These are phyloP conservation scores for Hanseniaspora thailandica DNA, from an alignment of 805 yeast species.

Conservation along the genomic window DNA sequence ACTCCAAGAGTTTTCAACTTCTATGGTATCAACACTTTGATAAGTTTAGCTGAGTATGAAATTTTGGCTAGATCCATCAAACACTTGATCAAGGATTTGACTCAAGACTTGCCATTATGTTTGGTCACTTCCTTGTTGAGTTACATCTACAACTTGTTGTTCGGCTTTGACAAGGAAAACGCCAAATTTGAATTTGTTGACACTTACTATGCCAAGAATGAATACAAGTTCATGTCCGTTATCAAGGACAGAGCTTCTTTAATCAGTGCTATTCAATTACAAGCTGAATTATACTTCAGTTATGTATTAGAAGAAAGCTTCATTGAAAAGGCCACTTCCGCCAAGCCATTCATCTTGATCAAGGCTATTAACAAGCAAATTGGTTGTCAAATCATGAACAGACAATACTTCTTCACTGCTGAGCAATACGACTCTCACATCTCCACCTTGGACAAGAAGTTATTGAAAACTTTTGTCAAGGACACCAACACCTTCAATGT, in stretches of 20 bases:
- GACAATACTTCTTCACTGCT: slow-evolving; percentile 32
- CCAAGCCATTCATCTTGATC: slow-evolving; percentile 36
- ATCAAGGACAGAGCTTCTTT: slow-evolving; percentile 39
- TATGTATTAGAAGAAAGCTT: slow-evolving; percentile 42
- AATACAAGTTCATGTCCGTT: slow-evolving; percentile 30
- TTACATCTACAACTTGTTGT: slow-evolving; percentile 59
- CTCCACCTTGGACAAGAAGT: slow-evolving; percentile 29
- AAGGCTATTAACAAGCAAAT: slow-evolving; percentile 64
- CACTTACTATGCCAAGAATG: slow-evolving; percentile 34
- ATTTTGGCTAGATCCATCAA: slow-evolving; percentile 71
- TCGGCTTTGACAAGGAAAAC: slow-evolving; percentile 40
- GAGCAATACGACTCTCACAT: slow-evolving; percentile 30
- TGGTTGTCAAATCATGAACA: slow-evolving; percentile 73
- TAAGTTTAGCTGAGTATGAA: slow-evolving; percentile 41
- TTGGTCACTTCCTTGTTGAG: slow-evolving; percentile 51
- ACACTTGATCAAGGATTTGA: slow-evolving; percentile 48
- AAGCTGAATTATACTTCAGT: slow-evolving; percentile 56
- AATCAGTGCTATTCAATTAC: slow-evolving; percentile 34
- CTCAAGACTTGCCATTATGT: slow-evolving; percentile 38
- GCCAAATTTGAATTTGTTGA: slow-evolving; percentile 37
- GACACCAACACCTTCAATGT: slow-evolving; percentile 38
- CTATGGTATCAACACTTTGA: slow-evolving; percentile 36
- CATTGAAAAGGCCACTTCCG: slow-evolving; percentile 30
- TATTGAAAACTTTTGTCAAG: slow-evolving; percentile 25
- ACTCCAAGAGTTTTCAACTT: slow-evolving; percentile 28